A percentile compares a stretch with the other conserved stretches of the same genome.
Conservation (phyloP, 306 rosid species). For the Pterocarpus macrocarpus region DNA sequence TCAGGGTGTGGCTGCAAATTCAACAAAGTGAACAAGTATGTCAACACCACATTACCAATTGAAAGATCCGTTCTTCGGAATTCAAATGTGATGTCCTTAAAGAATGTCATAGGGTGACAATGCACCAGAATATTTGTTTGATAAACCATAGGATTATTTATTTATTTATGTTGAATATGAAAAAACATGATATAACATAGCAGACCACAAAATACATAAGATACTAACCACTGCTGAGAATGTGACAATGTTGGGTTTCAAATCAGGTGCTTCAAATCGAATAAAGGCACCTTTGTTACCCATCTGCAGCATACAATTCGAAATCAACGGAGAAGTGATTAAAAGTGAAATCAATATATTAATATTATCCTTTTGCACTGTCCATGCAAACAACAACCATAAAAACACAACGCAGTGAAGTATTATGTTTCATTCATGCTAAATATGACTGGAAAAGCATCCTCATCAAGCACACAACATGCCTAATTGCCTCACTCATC, state of each 20-base stretch:
- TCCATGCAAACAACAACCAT: slow-evolving; percentile 22
- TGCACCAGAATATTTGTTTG: not conserved
- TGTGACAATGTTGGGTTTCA: slow-evolving; percentile 89
- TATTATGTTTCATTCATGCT: not conserved
- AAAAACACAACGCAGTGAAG: slow-evolving; percentile 3
- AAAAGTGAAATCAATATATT: not conserved
- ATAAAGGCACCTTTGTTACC: slow-evolving; percentile 99
- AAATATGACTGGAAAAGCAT: slow-evolving; percentile 16
- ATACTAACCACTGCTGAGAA: slow-evolving; percentile 93
- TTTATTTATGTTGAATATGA: not conserved
- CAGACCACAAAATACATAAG: slow-evolving; percentile 22
- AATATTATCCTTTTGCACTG: slow-evolving; percentile 2
- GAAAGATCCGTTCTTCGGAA: slow-evolving; percentile 1
- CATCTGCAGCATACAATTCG: slow-evolving; percentile 74
- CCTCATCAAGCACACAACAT: slow-evolving; percentile 9
- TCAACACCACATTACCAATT: slow-evolving; percentile 16
- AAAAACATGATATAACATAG: not conserved
- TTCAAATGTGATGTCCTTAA: not conserved
- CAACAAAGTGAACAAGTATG: slow-evolving; percentile 15
- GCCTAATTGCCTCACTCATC: slow-evolving; percentile 16
- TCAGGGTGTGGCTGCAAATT: slow-evolving; percentile 94
- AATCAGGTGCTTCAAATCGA: slow-evolving; percentile 87
- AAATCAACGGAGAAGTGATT: not conserved
- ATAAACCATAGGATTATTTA: not conserved
- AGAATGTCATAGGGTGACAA: not conserved